Evolutionary conservation across 202 grass and related monocot genomes (phyloP).

Genomic region (Dendrocalamus latiflorus): DNA sequence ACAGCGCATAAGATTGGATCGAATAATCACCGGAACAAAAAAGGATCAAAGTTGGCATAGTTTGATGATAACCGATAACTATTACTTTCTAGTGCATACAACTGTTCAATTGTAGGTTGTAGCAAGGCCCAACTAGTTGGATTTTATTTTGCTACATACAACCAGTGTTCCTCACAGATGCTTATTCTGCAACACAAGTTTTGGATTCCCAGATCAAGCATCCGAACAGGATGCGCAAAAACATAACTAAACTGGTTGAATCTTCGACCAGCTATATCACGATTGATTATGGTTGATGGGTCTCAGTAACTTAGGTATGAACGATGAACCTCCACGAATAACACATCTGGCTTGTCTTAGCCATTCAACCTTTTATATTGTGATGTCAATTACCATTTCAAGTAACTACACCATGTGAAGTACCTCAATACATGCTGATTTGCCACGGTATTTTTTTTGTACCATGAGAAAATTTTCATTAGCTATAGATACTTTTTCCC

Average conservation of each 20-base stretch:
- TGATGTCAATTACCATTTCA: background rate
- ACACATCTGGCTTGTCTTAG: background rate
- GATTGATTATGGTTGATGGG: background rate
- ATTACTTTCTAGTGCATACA: too few relatives aligned
- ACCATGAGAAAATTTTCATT: background rate
- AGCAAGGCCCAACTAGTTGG: too few relatives aligned
- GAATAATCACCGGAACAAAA: background rate
- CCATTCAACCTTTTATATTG: background rate
- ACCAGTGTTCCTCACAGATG: background rate
- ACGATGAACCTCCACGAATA: background rate
- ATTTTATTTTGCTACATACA: background rate
- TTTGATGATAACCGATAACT: too few relatives aligned
- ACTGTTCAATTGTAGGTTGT: too few relatives aligned
- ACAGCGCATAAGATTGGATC: background rate
- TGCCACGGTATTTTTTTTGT: background rate
- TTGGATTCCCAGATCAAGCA: conserved; percentile 6
- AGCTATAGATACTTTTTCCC: background rate
- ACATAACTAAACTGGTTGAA: background rate
- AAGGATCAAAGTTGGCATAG: background rate
- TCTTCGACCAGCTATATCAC: background rate
- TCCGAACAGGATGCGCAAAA: background rate
- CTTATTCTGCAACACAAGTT: conserved; percentile 12
- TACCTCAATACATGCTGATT: background rate
- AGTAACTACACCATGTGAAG: background rate
- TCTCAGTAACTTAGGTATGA: background rate